These are phyloP conservation scores for Pisolithus orientalis DNA, from an alignment of 768 basidiomycete genomes.

Conservation along the genomic window DNA sequence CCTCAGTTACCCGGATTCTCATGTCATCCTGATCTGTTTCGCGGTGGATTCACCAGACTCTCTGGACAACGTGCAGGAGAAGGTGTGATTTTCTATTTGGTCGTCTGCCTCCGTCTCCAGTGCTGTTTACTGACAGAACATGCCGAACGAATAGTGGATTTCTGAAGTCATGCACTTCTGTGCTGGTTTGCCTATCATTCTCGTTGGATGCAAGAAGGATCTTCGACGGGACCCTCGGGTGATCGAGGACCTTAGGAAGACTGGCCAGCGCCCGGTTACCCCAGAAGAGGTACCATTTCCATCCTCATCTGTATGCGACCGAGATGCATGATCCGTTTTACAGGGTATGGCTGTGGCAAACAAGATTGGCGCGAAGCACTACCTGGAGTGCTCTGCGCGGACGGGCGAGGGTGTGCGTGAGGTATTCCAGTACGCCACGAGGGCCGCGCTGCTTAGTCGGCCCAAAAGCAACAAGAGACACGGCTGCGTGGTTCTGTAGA, in stretches of 20 bases:
- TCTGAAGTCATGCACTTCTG: slow-evolving; percentile 99
- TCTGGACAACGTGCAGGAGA: slow-evolving; percentile 99
- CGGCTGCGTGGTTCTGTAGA: slow-evolving; percentile 41
- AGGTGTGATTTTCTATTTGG: slow-evolving; percentile 52
- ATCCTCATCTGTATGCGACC: not conserved
- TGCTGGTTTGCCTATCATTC: slow-evolving; percentile 87
- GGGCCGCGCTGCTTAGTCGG: slow-evolving; percentile 76
- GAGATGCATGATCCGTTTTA: slow-evolving; percentile 1
- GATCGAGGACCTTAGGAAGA: slow-evolving; percentile 91
- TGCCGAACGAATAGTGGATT: slow-evolving; percentile 68
- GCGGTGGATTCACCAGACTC: slow-evolving; percentile 98
- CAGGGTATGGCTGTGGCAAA: slow-evolving; percentile 92
- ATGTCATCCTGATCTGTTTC: slow-evolving; percentile 99
- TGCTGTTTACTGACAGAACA: slow-evolving; percentile 4
- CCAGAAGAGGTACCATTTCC: slow-evolving; percentile 66
- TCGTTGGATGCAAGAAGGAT: slow-evolving; percentile 99
- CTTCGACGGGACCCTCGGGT: slow-evolving; percentile 89
- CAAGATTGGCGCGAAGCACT: slow-evolving; percentile 96
- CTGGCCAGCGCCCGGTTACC: slow-evolving; percentile 90
- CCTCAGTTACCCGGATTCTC: slow-evolving; percentile 97
- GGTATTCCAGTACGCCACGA: slow-evolving; percentile 97
- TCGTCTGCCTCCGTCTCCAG: slow-evolving; percentile 1
- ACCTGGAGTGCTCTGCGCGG: slow-evolving; percentile 96
- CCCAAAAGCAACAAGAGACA: slow-evolving; percentile 37
- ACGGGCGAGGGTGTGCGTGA: slow-evolving; percentile 96